phyloP scores from a whole-genome alignment of 768 basidiomycete genomes.

The Auricularia sp. region DNA sequence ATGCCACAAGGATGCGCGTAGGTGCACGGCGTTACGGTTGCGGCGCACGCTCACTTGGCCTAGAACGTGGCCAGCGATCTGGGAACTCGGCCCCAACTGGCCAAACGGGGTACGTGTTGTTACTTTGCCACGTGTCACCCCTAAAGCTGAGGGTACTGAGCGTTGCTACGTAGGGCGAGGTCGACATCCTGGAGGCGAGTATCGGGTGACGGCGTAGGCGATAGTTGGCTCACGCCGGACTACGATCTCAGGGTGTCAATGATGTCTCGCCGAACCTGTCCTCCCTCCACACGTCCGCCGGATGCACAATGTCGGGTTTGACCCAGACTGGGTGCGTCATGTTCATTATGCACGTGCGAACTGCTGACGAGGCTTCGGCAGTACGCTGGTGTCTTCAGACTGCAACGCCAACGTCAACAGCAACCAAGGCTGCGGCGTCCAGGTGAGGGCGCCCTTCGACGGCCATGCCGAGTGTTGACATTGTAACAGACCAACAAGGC shows the following conservation, averaged over 20 bases:
- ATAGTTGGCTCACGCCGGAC: not conserved
- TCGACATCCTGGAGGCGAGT: slow-evolving; percentile 5
- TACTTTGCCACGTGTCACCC: no score
- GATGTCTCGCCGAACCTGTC: slow-evolving; percentile 39
- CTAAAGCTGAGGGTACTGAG: no score
- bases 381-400: slow-evolving; percentile 30
- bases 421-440: slow-evolving; percentile 51
- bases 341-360: not conserved
- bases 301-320: not conserved
- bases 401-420: slow-evolving; percentile 38
- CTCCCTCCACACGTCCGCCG: slow-evolving; percentile 42
- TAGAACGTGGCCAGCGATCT: slow-evolving; percentile 40
- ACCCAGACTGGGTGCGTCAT: not conserved
- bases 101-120: slow-evolving; percentile 25
- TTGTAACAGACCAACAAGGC: slow-evolving; percentile 15
- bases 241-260: slow-evolving; percentile 37
- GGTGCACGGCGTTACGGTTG: slow-evolving; percentile 12
- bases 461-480: no score
- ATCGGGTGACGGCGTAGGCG: not conserved
- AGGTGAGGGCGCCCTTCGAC: slow-evolving; percentile 3
- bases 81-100: slow-evolving; percentile 31
- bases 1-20: slow-evolving; percentile 54
- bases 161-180: not conserved
- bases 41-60: not conserved
- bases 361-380: slow-evolving; percentile 9